Evolutionary conservation across 2,329 filamentous ascomycete genomes (phyloP), one percentile per base, ranked within the genome.

Genomic region (Graphiopsis chlorocephala): DNA sequence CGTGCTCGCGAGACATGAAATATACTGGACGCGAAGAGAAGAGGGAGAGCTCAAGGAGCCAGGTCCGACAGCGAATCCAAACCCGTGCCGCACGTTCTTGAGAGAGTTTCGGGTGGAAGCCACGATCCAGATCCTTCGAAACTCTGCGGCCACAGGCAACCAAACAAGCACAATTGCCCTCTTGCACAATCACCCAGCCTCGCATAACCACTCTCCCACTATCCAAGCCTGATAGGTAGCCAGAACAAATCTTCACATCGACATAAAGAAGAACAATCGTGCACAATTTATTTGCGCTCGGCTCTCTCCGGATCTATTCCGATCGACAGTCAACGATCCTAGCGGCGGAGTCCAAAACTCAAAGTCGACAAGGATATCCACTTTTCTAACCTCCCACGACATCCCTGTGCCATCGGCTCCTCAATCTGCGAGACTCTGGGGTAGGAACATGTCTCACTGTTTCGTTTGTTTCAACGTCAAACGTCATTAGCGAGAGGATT

Each of bases 371-470:
- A 5, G 35, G 15, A 20, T 20, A 20, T 45, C 38, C n/a, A 20
- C 38, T 42, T 42, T 42, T 42, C 17, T 31, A 11, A 11, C 4
- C 8, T 31, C 17, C 17, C 17, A n/a, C 6, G 17, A 45, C 35
- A 53, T 53, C 53, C 61, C 64, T 64, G 45, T 58, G 38, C 66
- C 48, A 70, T 70, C 69, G 69, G 69, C 69, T 68, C 69, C 69
- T 64, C 66, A 66, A 50, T 67, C 50, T 63, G 67, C 67, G 65
- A 62, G 60, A 62, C 60, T 50, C 20, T n/a, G 38, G 58, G 50
- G 50, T 50, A 28, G 20, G 20, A 26, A 15, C 1, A 4, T 23
- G 53, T 62, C 48, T 62, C 58, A 61, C 48, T 33, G 23, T 3
- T 50, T 7, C 8, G 6, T 26, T 26, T 25, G 15, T 25, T 31